These are phyloP conservation scores for Candida corydali DNA, from an alignment of 805 yeast genomes.

Conservation along the genomic window DNA sequence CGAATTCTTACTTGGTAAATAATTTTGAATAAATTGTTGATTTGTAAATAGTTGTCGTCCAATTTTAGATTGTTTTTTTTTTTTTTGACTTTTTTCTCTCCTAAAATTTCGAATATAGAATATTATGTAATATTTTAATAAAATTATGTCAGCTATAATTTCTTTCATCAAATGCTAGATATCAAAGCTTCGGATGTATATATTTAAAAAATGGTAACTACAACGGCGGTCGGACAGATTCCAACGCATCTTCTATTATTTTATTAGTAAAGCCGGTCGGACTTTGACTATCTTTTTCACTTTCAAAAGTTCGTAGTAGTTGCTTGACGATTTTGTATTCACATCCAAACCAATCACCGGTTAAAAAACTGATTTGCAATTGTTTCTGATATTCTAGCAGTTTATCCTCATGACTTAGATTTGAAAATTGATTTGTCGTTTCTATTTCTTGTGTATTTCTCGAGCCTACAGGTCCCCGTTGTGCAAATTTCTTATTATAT, in stretches of 20 bases:
- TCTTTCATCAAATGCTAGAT: neutral
- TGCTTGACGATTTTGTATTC: slow-evolving; percentile 31
- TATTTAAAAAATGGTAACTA: neutral
- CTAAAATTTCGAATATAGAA: too few species aligned
- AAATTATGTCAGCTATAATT: neutral
- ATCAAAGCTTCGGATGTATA: neutral
- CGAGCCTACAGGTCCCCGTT: too few species aligned
- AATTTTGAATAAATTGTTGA: too few species aligned
- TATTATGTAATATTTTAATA: too few species aligned
- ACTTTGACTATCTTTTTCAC: slow-evolving; percentile 17
- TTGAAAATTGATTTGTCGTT: slow-evolving; percentile 1
- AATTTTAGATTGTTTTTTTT: neutral
- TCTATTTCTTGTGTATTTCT: too few species aligned
- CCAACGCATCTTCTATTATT: slow-evolving; percentile 34
- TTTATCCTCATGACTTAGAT: neutral
- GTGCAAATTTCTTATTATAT: slow-evolving; percentile 16
- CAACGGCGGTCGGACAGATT: slow-evolving; percentile 35
- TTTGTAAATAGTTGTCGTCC: too few species aligned
- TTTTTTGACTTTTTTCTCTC: neutral
- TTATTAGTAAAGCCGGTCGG: slow-evolving; percentile 32
- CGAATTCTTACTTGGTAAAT: too few species aligned
- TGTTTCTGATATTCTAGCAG: slow-evolving; percentile 13
- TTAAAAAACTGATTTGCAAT: slow-evolving; percentile 28
- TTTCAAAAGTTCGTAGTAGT: slow-evolving; percentile 19
- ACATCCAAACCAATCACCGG: slow-evolving; percentile 44